phyloP scores from a whole-genome alignment of 2,329 filamentous ascomycete genomes.

The Exserohilum rostratum region DNA sequence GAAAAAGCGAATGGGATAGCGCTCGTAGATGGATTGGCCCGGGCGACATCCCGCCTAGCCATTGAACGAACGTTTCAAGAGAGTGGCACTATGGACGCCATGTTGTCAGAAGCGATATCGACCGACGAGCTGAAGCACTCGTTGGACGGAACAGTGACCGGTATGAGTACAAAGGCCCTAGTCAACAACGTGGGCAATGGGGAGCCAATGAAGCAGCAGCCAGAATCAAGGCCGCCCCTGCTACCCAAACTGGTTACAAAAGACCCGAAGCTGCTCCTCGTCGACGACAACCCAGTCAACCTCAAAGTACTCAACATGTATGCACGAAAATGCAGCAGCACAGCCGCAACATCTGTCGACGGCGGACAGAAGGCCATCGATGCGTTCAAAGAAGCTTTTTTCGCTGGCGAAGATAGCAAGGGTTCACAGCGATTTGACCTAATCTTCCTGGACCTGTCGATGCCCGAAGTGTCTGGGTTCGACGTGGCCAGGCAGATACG shows the following conservation, averaged over 20 bases:
- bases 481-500: constrained; percentile 13
- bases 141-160: background rate
- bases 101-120: background rate
- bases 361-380: constrained; percentile 12
- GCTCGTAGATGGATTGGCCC: background rate
- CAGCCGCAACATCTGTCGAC: constrained; percentile 3
- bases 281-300: constrained; percentile 12
- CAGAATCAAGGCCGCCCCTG: background rate
- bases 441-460: constrained; percentile 12
- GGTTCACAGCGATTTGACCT: constrained; percentile 6
- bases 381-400: background rate
- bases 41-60: background rate
- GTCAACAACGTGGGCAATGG: background rate
- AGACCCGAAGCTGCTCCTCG: constrained; percentile 9
- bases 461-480: constrained; percentile 11
- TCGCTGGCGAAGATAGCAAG: background rate
- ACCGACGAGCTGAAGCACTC: background rate
- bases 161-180: background rate
- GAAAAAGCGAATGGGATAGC: background rate
- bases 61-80: background rate
- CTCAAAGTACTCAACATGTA: constrained; percentile 13
- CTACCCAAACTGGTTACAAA: background rate
- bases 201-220: background rate
- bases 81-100: background rate
- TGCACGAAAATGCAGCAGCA: constrained; percentile 8